Percentiles rank a stretch among this genome's conserved stretches.
phyloP scores from a whole-genome alignment of 2,329 filamentous ascomycete species.

The Talaromyces pinophilus region DNA sequence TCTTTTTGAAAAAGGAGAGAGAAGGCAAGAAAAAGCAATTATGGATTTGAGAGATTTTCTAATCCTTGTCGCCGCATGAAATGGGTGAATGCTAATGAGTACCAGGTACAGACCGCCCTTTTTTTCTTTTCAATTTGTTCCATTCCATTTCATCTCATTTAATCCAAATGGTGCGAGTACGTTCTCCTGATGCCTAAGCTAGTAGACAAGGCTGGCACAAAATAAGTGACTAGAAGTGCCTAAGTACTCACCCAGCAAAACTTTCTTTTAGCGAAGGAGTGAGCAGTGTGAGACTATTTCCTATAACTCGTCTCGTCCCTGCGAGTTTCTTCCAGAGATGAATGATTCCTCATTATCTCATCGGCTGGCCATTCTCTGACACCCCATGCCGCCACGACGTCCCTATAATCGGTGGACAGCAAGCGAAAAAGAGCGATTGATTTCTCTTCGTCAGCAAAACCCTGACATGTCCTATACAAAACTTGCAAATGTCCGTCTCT shows the following conservation, averaged over 20 bases:
- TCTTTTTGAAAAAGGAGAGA: neutral
- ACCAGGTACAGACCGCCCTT: neutral
- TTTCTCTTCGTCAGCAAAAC: neutral
- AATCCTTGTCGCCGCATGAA: neutral
- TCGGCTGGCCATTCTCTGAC: neutral
- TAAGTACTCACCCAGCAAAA: neutral
- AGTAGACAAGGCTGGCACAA: slow-evolving; percentile 1
- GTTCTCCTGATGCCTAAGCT: neutral
- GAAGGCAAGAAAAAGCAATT: neutral
- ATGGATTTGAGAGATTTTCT: neutral
- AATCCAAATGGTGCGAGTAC: neutral
- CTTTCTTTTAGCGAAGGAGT: neutral
- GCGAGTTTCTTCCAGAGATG: neutral
- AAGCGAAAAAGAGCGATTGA: neutral
- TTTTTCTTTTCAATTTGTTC: neutral
- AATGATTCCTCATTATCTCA: neutral
- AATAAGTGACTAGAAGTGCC: neutral
- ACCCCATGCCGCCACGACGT: neutral
- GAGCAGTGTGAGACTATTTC: neutral
- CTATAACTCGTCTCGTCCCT: neutral
- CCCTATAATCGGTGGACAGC: neutral
- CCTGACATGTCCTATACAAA: neutral
- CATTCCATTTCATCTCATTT: neutral
- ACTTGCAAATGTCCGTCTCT: neutral
- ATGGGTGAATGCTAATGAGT: neutral